Evolutionary conservation across 352 stramenopile species (phyloP).

Genomic region (Aphanomyces cochlioides): DNA sequence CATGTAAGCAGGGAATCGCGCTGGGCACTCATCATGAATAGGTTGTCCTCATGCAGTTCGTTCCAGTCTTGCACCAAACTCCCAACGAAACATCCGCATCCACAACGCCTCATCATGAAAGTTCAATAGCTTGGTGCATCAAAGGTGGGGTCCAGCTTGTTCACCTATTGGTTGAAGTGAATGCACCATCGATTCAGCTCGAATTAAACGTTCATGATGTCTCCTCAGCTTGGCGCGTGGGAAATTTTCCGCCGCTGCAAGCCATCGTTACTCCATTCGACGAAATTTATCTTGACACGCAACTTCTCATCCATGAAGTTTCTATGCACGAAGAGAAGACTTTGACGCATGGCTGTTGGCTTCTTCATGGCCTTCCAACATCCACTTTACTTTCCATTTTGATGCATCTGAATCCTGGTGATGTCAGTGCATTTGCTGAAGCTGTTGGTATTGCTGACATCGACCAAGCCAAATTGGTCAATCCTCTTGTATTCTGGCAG

Average conservation of each 20-base stretch:
- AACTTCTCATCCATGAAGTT: constrained; percentile 10
- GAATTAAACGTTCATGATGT: neutral
- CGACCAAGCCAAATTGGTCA: neutral
- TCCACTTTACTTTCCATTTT: constrained; percentile 37
- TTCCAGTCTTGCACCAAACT: too few relatives aligned
- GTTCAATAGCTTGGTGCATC: constrained; percentile 2
- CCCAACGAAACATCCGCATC: too few relatives aligned
- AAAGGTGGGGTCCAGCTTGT: constrained; percentile 6
- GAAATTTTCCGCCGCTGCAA: constrained; percentile 10
- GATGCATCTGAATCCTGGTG: constrained; percentile 44
- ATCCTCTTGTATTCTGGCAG: constrained; percentile 52
- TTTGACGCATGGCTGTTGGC: constrained; percentile 34
- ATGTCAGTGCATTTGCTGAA: constrained; percentile 38
- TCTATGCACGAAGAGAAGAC: constrained; percentile 4
- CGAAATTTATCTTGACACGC: neutral
- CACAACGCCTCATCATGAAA: too few relatives aligned
- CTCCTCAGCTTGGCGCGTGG: neutral
- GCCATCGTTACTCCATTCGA: neutral
- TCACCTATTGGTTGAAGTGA: neutral
- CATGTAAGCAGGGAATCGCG: neutral
- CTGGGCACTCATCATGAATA: too few relatives aligned
- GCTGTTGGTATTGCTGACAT: constrained; percentile 25
- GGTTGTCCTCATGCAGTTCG: too few relatives aligned
- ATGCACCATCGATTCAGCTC: neutral
- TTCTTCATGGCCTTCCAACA: constrained; percentile 22